These are phyloP conservation scores for Sclerotinia subarctica DNA, from an alignment of 2,329 filamentous ascomycete genomes.

Conservation along the genomic window DNA sequence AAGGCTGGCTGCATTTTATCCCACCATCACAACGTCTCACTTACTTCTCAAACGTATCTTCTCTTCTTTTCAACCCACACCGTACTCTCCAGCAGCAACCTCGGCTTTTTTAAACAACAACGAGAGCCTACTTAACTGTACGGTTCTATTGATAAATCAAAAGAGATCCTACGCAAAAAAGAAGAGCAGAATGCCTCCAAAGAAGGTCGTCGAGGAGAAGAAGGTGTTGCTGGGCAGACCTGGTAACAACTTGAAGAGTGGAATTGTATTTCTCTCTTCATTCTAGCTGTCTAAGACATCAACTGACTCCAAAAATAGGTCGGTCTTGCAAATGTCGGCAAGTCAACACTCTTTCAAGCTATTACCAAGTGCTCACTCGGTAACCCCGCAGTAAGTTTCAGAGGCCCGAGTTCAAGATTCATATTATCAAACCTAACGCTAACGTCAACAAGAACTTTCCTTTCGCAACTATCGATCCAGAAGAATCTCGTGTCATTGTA, in stretches of 20 bases:
- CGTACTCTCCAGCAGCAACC: conserved; percentile 50
- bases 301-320: conserved; percentile 56
- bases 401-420: conserved; percentile 30
- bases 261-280: conserved; percentile 69
- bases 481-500: conserved; percentile 95
- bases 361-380: conserved; percentile 97
- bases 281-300: background rate
- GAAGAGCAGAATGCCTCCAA: conserved; percentile 72
- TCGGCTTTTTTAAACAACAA: conserved; percentile 41
- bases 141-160: conserved; percentile 44
- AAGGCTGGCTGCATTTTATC: conserved; percentile 24
- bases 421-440: conserved; percentile 23
- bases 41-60: conserved; percentile 42
- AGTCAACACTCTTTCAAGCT: conserved; percentile 98
- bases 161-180: conserved; percentile 56
- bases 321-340: conserved; percentile 97
- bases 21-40: conserved; percentile 34
- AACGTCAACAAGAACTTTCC: conserved; percentile 74
- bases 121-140: conserved; percentile 39
- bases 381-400: conserved; percentile 80
- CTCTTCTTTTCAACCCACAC: conserved; percentile 51
- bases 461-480: conserved; percentile 97
- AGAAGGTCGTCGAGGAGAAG: conserved; percentile 88
- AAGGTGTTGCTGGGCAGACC: conserved; percentile 95
- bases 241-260: conserved; percentile 97